phyloP scores from a whole-genome alignment of 2,329 filamentous ascomycete genomes.

The Claviceps africana region DNA sequence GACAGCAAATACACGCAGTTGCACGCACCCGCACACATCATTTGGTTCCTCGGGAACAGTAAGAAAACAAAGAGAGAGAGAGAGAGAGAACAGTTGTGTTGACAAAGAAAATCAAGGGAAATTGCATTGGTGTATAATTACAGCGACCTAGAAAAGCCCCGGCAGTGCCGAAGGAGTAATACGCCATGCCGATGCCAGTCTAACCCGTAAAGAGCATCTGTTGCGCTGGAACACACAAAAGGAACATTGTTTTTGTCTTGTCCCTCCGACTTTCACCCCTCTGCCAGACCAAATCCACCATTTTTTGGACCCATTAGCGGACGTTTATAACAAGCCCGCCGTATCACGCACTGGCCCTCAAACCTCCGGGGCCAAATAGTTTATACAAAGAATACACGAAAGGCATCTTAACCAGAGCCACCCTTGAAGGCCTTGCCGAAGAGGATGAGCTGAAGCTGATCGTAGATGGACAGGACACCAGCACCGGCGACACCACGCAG shows the following conservation, averaged over 20 bases:
- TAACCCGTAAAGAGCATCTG: constrained; percentile 31
- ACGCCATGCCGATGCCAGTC: constrained; percentile 36
- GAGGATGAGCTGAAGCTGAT: constrained; percentile 96
- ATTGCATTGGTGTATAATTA: constrained; percentile 50
- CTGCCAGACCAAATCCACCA: constrained; percentile 32
- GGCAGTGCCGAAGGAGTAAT: constrained; percentile 30
- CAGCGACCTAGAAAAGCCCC: constrained; percentile 40
- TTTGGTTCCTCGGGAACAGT: not conserved
- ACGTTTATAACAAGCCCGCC: constrained; percentile 24
- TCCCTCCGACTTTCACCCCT: constrained; percentile 26
- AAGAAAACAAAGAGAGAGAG: not conserved
- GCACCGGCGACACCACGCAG: constrained; percentile 99
- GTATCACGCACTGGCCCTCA: constrained; percentile 17
- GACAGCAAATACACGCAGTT: too few relatives aligned
- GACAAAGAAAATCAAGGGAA: constrained; percentile 25
- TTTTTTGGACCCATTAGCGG: constrained; percentile 28
- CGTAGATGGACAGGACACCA: constrained; percentile 99
- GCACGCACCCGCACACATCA: too few relatives aligned
- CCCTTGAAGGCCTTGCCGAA: constrained; percentile 99
- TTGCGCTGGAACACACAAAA: constrained; percentile 21
- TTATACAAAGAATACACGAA: constrained; percentile 27
- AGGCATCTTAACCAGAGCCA: constrained; percentile 34
- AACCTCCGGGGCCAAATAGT: constrained; percentile 19
- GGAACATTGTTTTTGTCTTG: constrained; percentile 20
- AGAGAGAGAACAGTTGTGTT: not conserved